A percentile compares a stretch with the other conserved stretches of the same genome.
Evolutionary conservation across 192 early-diverging fungal species (phyloP).

Genomic region (Piromyces sp.): DNA sequence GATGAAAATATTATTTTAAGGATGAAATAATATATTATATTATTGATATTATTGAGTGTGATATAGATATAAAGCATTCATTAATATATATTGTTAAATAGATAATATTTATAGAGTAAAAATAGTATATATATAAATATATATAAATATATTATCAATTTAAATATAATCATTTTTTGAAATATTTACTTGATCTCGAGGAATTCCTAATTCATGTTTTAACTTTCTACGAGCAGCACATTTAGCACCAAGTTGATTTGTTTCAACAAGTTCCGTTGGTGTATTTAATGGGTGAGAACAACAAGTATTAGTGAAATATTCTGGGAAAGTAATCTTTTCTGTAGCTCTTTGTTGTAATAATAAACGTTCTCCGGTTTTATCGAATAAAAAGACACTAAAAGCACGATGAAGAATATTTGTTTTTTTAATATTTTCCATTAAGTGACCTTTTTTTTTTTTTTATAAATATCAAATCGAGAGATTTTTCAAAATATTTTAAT

Average conservation of each 20-base stretch:
- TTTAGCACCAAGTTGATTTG: constrained; percentile 61
- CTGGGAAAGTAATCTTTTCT: constrained; percentile 98
- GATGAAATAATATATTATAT: too few relatives aligned
- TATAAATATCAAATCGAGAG: too few relatives aligned
- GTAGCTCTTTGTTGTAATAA: constrained; percentile 85
- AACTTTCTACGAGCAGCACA: constrained; percentile 85
- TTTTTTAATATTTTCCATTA: constrained; percentile 83
- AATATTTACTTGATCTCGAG: neutral
- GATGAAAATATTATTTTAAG: too few relatives aligned
- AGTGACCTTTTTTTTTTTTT: constrained; percentile 69
- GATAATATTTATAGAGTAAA: too few relatives aligned
- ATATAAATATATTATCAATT: too few relatives aligned
- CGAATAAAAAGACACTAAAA: constrained; percentile 92
- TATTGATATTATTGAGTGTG: too few relatives aligned
- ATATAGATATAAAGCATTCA: too few relatives aligned
- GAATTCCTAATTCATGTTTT: constrained; percentile 88
- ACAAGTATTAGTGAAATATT: constrained; percentile 93
- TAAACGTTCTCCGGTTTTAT: constrained; percentile 53
- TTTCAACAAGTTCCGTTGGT: constrained; percentile 57
- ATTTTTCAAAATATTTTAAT: too few relatives aligned
- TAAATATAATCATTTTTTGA: too few relatives aligned
- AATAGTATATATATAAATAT: too few relatives aligned
- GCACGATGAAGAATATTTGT: constrained; percentile 78
- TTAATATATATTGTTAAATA: too few relatives aligned
- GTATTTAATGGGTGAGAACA: constrained; percentile 89